Base-by-base conservation (phyloP, 176 grass and related monocot genomes). In the Cymbopogon citratus region DNA sequence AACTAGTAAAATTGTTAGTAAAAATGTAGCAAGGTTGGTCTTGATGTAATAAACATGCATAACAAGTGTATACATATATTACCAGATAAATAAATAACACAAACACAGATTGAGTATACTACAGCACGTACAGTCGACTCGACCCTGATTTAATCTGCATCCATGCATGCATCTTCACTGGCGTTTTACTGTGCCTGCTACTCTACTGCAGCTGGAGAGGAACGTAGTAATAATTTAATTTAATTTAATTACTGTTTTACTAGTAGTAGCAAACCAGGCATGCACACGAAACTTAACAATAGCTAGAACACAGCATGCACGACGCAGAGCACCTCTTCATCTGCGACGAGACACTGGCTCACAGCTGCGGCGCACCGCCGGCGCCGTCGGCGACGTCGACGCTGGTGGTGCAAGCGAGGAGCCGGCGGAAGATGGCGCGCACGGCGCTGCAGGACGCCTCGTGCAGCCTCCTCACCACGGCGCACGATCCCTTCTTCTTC, bases 341-440 rank as follows among this genome's bases (percentile, higher is more conserved):
- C 31, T 33, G 3, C 2, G 31, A 33, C 31, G 25, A 3, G 72
- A 26, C 19, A 19, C 13, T 12, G 39, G 41, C 49, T 72, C 44
- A 46, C 48, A 19, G 51, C 19, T 54, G 49, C 1, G 51, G 51
- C 19, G 21, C 19, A 23, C 52, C 21, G 8, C 7, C 21, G 8
- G 7, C 2, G 19, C 3, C 82, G 88, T 94, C 88, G 57, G 85
- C 93, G 66, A 98, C 92, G 68, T 93, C 92, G 46, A 95, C 84
- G 16, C 54, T 92, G 54, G 90, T 79, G 39, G 90, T 62, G 83
- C 95, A 98, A 23, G 88, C 69, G 31, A 95, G 90, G 60, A 98
- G 88, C 36, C 85, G 90, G 66, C 78, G 90, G 75, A 95, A 90
- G 59, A 94, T 79, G 41, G 87, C 79, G 1, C 71, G 76, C 46